Conservation (phyloP, 208 protist species). For the Trypanosomatidae sp. region DNA sequence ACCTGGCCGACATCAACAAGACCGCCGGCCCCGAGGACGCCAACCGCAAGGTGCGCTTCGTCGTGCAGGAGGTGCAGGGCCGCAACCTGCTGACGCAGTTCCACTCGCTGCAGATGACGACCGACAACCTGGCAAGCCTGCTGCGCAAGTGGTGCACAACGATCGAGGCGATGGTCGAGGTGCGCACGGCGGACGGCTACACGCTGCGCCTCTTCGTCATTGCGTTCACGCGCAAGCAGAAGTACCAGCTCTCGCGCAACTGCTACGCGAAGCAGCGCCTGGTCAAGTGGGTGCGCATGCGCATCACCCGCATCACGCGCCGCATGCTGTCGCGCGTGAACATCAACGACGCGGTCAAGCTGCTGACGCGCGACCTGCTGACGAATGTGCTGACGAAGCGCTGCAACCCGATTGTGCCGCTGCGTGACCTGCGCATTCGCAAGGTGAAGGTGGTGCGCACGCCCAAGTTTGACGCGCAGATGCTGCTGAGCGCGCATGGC, state of each 20-base stretch:
- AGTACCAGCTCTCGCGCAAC: constrained; percentile 93
- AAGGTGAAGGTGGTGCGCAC: constrained; percentile 96
- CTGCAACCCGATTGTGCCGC: constrained; percentile 92
- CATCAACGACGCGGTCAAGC: constrained; percentile 91
- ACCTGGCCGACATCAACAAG: constrained; percentile 96
- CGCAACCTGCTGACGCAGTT: constrained; percentile 97
- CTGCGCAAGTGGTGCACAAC: constrained; percentile 98
- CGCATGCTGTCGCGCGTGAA: constrained; percentile 70
- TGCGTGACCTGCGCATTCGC: constrained; percentile 97
- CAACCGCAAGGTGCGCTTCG: constrained; percentile 97
- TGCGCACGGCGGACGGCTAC: constrained; percentile 97
- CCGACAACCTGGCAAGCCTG: constrained; percentile 95
- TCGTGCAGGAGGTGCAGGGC: constrained; percentile 95
- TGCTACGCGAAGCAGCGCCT: constrained; percentile 96
- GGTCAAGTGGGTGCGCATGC: constrained; percentile 90
- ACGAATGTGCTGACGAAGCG: constrained; percentile 92
- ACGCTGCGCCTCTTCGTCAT: constrained; percentile 95
- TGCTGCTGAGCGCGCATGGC: constrained; percentile 89
- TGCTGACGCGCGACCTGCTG: constrained; percentile 93
- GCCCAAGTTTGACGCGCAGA: constrained; percentile 93
- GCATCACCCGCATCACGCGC: constrained; percentile 94
- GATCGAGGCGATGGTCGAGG: constrained; percentile 93
- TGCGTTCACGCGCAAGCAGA: constrained; percentile 94
- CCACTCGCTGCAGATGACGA: constrained; percentile 97
- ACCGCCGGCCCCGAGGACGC: constrained; percentile 44